phyloP scores from a whole-genome alignment of 176 grass and related monocot species.

The Musa acuminata region DNA sequence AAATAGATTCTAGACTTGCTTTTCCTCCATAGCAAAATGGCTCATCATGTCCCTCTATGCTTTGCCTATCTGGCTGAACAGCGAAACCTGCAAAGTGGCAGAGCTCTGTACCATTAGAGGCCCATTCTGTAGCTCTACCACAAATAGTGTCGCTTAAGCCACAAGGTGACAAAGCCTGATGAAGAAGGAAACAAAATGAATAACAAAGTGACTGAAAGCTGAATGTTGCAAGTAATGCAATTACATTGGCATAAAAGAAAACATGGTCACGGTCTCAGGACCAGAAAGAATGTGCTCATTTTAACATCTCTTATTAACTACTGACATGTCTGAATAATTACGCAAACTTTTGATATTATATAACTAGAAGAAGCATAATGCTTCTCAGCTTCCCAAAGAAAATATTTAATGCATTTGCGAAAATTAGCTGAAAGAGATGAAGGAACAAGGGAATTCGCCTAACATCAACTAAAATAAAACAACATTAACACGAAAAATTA shows the following conservation, averaged over 20 bases:
- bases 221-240: background rate
- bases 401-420: background rate
- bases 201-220: slow-evolving; percentile 1
- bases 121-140: slow-evolving; percentile 73
- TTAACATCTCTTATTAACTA: background rate
- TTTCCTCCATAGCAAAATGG: slow-evolving; percentile 92
- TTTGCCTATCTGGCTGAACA: slow-evolving; percentile 42
- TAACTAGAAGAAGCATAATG: background rate
- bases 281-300: background rate
- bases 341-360: background rate
- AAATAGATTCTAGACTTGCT: slow-evolving; percentile 72
- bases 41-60: slow-evolving; percentile 32
- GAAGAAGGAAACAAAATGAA: slow-evolving; percentile 20
- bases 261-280: background rate
- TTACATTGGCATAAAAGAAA: background rate
- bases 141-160: slow-evolving; percentile 80
- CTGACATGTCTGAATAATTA: background rate
- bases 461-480: background rate
- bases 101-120: slow-evolving; percentile 80
- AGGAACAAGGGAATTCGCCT: too few species aligned
- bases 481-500: slow-evolving; percentile 15
- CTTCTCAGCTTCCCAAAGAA: background rate
- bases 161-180: slow-evolving; percentile 84
- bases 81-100: slow-evolving; percentile 71
- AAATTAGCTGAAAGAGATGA: background rate